Base-by-base conservation (phyloP, 305 asterid genomes). In the Fraxinus floribunda region DNA sequence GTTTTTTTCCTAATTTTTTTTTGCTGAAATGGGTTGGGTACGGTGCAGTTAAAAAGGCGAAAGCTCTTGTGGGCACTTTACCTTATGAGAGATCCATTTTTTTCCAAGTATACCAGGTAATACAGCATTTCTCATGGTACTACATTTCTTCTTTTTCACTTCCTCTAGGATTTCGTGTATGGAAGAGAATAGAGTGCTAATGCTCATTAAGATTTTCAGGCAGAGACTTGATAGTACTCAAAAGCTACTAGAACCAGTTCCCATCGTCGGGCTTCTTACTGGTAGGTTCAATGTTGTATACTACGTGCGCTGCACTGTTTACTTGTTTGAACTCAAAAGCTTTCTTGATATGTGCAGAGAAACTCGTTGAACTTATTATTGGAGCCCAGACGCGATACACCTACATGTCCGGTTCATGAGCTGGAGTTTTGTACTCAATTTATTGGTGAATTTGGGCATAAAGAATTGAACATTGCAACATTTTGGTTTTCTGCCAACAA, bases 301-400 rank as follows among this genome's bases (percentile, higher is more conserved):
- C 26, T 24, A 24, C 26, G 26, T 24, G 26, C 26, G 26, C 26
- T 24, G 26, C 26, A 24, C 26, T 24, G 26, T 24, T 24, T 24
- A 24, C 26, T 24, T 24, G 26, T 24, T 24, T 32, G 24, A 8
- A 49, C 82, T 46, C 44, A 55, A 62, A 70, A 22, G 35, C 5
- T 15, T 36, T 77, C 22, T 32, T 64, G 77, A 79, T 30, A 62
- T 62, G 24, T 82, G 92, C 89, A 95, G 98, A 93, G 87, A 95
- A 95, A 91, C 86, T 95, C 39, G 89, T 93, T 44, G 98, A 95
- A 81, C 98, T 95, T 75, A 86, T 95, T 7, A 88, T 86, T 74
- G 98, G 99, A 81, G 98, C 98, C 57, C 99, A 95, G 87, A 94
- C 98, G 24, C 91, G 99, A 46, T 94, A 95, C 88, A 94, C 98